Conservation (phyloP, 208 protist genomes). For the Leishmania gerbilli region DNA sequence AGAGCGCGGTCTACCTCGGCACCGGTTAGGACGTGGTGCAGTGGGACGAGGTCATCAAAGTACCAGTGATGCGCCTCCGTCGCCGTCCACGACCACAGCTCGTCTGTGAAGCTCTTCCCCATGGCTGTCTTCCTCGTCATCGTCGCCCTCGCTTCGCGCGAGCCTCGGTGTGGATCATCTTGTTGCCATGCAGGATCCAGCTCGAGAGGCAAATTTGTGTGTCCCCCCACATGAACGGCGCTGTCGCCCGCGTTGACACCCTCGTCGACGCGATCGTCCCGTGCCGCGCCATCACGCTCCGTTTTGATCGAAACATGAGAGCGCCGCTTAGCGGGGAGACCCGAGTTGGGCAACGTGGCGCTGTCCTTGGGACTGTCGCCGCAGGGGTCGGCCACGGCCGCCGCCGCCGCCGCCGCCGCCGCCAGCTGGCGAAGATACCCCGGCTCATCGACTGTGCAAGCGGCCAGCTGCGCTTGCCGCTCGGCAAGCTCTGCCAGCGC, state of each 20-base stretch:
- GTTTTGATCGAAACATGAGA: no score
- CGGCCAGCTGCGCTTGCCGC: constrained; percentile 11
- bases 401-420: neutral
- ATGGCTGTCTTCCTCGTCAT: neutral
- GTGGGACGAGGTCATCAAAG: constrained; percentile 13
- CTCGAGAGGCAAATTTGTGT: neutral
- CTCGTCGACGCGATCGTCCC: neutral
- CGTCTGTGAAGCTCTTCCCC: constrained; percentile 5
- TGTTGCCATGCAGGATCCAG: constrained; percentile 15
- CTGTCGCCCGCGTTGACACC: neutral
- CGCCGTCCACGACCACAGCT: constrained; percentile 25
- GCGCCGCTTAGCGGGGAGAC: neutral
- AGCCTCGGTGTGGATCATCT: constrained; percentile 17
- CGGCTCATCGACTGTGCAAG: constrained; percentile 17
- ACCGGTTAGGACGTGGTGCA: constrained; percentile 20
- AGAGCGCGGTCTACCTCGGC: constrained; percentile 14
- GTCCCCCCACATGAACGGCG: neutral
- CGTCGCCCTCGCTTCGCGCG: neutral
- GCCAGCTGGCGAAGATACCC: constrained; percentile 6
- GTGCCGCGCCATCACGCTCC: neutral
- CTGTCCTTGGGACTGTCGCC: neutral
- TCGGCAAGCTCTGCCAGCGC: constrained; percentile 11
- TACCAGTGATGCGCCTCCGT: constrained; percentile 32
- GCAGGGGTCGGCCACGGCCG: neutral
- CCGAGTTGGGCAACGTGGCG: neutral